Evolutionary conservation across 1,139 yeast genomes (phyloP).

Genomic region (Hemisphaericaspora xylofermentans): DNA sequence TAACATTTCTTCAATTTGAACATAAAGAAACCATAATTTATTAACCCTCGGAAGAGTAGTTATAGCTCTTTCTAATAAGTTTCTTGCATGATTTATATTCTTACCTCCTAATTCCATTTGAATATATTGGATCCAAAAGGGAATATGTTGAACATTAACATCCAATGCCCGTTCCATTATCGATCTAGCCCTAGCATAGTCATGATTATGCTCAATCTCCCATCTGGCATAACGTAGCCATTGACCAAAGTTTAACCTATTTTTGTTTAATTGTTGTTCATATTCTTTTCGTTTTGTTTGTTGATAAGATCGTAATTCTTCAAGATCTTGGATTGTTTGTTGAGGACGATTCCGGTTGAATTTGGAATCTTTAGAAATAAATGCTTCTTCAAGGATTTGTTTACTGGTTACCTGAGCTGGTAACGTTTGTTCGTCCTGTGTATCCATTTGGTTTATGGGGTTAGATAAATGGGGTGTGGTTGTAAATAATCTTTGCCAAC

Average conservation of each 20-base stretch:
- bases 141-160: constrained; percentile 70
- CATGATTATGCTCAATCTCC: constrained; percentile 76
- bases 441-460: not conserved
- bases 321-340: constrained; percentile 69
- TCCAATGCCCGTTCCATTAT: constrained; percentile 85
- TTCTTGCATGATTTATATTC: constrained; percentile 86
- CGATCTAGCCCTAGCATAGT: constrained; percentile 73
- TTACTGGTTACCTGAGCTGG: constrained; percentile 34
- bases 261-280: constrained; percentile 82
- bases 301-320: constrained; percentile 76
- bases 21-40: constrained; percentile 83
- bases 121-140: constrained; percentile 83
- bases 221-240: constrained; percentile 93
- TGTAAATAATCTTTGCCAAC: not conserved
- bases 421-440: not conserved
- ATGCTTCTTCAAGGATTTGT: constrained; percentile 39
- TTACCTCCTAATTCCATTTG: constrained; percentile 71
- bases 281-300: constrained; percentile 75
- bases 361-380: constrained; percentile 24
- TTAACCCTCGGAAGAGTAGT: constrained; percentile 73
- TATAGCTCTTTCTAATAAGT: constrained; percentile 76
- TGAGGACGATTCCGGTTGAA: constrained; percentile 33
- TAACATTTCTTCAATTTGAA: constrained; percentile 78
- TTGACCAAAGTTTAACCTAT: constrained; percentile 77
- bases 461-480: not conserved